Conservation (phyloP, 176 grass and related monocot genomes). For the Juncus effusus region DNA sequence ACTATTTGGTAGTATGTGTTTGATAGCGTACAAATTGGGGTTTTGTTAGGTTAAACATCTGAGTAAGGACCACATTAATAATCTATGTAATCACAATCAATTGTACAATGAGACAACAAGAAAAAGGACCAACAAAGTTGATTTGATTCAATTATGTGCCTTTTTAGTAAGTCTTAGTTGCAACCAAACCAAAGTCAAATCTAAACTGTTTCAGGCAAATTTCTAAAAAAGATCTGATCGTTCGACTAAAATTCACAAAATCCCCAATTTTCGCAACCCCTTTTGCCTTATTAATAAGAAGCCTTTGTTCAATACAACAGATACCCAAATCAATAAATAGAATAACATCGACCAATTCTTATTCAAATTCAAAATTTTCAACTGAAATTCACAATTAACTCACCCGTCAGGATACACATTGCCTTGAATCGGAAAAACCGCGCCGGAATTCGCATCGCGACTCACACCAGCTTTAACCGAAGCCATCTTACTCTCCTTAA, state of each 20-base stretch:
- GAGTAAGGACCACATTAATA: too few species aligned
- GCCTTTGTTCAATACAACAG: not conserved
- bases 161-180: constrained; percentile 11
- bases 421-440: constrained; percentile 67
- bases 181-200: constrained; percentile 9
- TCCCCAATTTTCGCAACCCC: not conserved
- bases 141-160: not conserved
- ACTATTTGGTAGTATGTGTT: too few species aligned
- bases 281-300: constrained; percentile 5
- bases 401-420: constrained; percentile 67
- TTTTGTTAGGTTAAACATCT: constrained; percentile 4
- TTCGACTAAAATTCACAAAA: constrained; percentile 15
- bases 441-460: constrained; percentile 33
- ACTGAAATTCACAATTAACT: constrained; percentile 5
- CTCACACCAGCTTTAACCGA: constrained; percentile 27
- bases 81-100: too few species aligned
- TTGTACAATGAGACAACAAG: not conserved
- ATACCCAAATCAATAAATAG: constrained; percentile 1
- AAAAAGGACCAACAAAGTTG: constrained; percentile 9
- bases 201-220: not conserved
- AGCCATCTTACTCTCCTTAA: constrained; percentile 19
- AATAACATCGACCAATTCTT: too few species aligned
- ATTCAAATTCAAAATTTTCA: not conserved
- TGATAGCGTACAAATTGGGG: not conserved
- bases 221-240: not conserved